Base-by-base conservation (phyloP, 2,329 filamentous ascomycete genomes). In the Teratosphaeriaceae sp. region DNA sequence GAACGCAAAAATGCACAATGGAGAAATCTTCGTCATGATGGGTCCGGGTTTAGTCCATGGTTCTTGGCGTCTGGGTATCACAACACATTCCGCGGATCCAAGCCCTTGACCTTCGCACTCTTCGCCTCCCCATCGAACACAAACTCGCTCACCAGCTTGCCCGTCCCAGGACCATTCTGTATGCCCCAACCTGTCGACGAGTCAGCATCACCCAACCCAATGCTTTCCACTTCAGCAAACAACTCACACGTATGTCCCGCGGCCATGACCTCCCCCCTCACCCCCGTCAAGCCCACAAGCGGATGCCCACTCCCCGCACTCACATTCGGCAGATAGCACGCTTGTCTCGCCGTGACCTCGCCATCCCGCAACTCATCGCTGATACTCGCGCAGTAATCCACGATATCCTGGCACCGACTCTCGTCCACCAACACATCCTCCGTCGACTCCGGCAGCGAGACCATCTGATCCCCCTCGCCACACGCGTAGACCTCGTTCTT, bases 201-300 rank as follows among this genome's bases (percentile, higher is more conserved):
- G n/a, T n/a, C n/a, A n/a, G n/a, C n/a, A n/a, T n/a, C n/a, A n/a
- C n/a, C n/a, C n/a, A n/a, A n/a, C n/a, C n/a, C n/a, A n/a, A n/a
- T n/a, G n/a, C n/a, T n/a, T n/a, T n/a, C n/a, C n/a, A n/a, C n/a
- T n/a, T n/a, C n/a, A n/a, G n/a, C n/a, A n/a, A n/a, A n/a, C n/a
- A n/a, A n/a, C n/a, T n/a, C n/a, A n/a, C 90, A 97, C 1, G 88
- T 95, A 70, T 98, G 92, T 0, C 92, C 92, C 0, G 87, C 77
- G 0, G 92, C 92, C 46, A 97, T 72, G 63, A 84, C 82, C 33
- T 97, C 58, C 0, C 89, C 88, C 5, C 79, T 76, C 0, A 83
- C 78, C 2, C 76, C 75, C 6, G 88, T 89, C 41, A 74, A 70
- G 0, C 92, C 92, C 19, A 97, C 76, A 38, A 97, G 65, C 4